Percentiles rank a stretch among this genome's conserved stretches.
These are phyloP conservation scores for Cyberlindnera japonica DNA, from an alignment of 805 yeast species.

Conservation along the genomic window DNA sequence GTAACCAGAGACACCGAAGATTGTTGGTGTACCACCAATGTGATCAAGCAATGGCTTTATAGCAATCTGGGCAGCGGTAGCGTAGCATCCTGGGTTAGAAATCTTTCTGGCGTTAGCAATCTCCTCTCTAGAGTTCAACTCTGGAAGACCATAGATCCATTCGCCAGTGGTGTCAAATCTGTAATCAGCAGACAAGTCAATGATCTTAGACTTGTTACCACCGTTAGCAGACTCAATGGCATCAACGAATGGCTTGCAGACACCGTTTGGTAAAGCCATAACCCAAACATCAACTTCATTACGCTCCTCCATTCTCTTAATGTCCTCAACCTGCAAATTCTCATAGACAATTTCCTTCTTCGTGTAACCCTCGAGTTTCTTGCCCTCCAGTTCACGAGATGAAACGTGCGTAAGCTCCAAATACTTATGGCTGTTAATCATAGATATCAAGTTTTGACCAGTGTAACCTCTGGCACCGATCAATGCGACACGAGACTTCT, in stretches of 20 bases:
- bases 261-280: slow-evolving; percentile 98
- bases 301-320: slow-evolving; percentile 68
- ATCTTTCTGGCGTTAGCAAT: slow-evolving; percentile 76
- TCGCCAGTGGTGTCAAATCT: slow-evolving; percentile 84
- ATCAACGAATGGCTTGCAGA: slow-evolving; percentile 82
- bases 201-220: slow-evolving; percentile 71
- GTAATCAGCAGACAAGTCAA: slow-evolving; percentile 94
- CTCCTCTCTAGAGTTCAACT: slow-evolving; percentile 62
- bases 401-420: slow-evolving; percentile 91
- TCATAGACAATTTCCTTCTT: slow-evolving; percentile 78
- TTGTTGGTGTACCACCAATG: slow-evolving; percentile 68
- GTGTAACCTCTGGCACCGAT: slow-evolving; percentile 99
- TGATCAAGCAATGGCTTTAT: slow-evolving; percentile 79
- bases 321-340: slow-evolving; percentile 84
- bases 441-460: slow-evolving; percentile 85
- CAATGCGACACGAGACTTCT: slow-evolving; percentile 74
- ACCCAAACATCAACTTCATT: slow-evolving; percentile 94
- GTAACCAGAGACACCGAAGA: slow-evolving; percentile 96
- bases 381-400: slow-evolving; percentile 90
- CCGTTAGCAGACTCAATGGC: slow-evolving; percentile 65
- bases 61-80: slow-evolving; percentile 96
- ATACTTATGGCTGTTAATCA: slow-evolving; percentile 84
- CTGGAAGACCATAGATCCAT: slow-evolving; percentile 97
- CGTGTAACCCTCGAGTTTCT: slow-evolving; percentile 80
- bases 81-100: slow-evolving; percentile 98